Evolutionary conservation across 805 yeast genomes (phyloP), one percentile per base, ranked within the genome.

Genomic region (Pichia insulana): DNA sequence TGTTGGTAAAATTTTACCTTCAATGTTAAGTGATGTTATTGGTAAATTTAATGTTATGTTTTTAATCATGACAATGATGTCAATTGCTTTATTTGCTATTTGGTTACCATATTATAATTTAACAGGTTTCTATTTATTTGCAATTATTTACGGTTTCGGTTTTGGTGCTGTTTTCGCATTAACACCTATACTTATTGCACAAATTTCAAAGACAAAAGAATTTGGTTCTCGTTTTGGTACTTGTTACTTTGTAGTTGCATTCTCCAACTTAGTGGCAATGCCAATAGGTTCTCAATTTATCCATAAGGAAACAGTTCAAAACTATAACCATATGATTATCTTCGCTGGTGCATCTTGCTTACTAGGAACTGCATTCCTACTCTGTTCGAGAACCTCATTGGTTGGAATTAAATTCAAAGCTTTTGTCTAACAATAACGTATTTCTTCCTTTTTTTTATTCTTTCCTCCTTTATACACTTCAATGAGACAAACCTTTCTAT

Each of bases 191-290:
- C 74, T 84, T 39, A 67, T 79, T 34, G 70, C 80, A 0, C 73
- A 72, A 43, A 73, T 81, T 12, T 72, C 80, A 13, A 70, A 70
- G 7, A 75, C 78, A 0, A 65, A 69, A 44, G 72, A 76, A 40
- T 82, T 81, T 55, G 89, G 89, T 22, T 76, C 74, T 46, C 62
- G 82, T 17, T 82, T 74, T 52, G 88, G 88, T 0, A 71, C 85
- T n/a, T 69, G 78, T 50, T 80, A 78, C 56, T 76, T 76, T 42
- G 56, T 77, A 45, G 77, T 74, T 16, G 73, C 85, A 40, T 59
- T 76, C 37, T 62, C 70, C 18, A 62, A 67, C 26, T 57, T 75
- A 17, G 64, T 70, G 13, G 62, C 68, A 4, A 63, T 74, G 41
- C 78, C 79, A 10, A 59, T 70, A 36, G 68, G 71, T 11, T 76